Base-by-base conservation (phyloP, 2,329 filamentous ascomycete genomes). In the Cladosporium sp. region DNA sequence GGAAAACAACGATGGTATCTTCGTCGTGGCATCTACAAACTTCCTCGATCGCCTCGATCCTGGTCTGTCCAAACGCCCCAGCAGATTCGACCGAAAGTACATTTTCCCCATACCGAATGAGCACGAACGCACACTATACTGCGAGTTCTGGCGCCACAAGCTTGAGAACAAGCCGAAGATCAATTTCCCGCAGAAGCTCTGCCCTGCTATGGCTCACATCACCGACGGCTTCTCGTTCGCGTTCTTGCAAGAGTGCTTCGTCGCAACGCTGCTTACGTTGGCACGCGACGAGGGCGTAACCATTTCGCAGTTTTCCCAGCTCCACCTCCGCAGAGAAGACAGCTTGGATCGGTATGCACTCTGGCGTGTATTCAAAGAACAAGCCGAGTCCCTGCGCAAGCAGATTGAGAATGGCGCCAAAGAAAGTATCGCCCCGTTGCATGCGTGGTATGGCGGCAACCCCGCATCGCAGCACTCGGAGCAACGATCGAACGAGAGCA, bases 201-300 rank as follows among this genome's bases (percentile, higher is more conserved):
- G 84, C 71, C 72, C 74, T 0, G 82, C 84, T 21, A 85, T 90
- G 71, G 88, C 88, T 1, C 78, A 80, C 4, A 86, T 89, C 66
- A 90, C 87, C 0, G 76, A 84, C 24, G 82, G 82, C 12, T 90
- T 90, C 76, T 88, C 86, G 69, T 90, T 90, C 72, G 88, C 88
- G 0, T 90, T 90, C 72, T 83, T 90, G 76, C 87, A 90, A 72
- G 88, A 90, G 74, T 87, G 86, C 0, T 90, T 90, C 70, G 86
- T 90, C 0, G 86, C 87, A 0, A 83, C 86, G 1, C 74, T 90
- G 62, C 78, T 90, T 38, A 82, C 83, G 3, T 84, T 90, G 59
- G 88, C 86, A 0, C 70, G 74, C 4, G n/a, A 59, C 21, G 49
- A 65, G 14, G 65, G 70, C 4, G 71, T 72, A 47, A 77, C 75